A percentile compares a stretch with the other conserved stretches of the same genome.
Conservation (phyloP, 768 basidiomycete genomes). For the Mycena leptocephala region DNA sequence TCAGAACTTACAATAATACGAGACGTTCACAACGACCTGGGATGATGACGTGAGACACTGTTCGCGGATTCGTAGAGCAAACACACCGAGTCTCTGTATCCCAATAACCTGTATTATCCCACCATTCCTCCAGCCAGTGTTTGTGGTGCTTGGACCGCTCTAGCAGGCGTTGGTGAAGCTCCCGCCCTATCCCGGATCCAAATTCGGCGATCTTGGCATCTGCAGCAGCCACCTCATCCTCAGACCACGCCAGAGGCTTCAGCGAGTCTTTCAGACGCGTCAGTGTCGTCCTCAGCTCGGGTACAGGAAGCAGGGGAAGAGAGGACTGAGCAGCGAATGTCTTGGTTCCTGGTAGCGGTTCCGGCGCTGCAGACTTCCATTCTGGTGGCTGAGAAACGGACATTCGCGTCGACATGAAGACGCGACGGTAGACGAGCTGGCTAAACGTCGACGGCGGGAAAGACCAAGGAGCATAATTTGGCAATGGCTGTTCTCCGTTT, state of each 20-base stretch:
- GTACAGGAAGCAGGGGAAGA: constrained; percentile 85
- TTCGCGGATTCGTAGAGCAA: not conserved
- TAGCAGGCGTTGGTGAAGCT: constrained; percentile 78
- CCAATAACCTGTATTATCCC: constrained; percentile 91
- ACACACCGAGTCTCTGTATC: constrained; percentile 88
- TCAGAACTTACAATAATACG: constrained; percentile 85
- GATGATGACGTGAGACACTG: not conserved
- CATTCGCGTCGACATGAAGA: constrained; percentile 30
- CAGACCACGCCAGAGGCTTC: constrained; percentile 78
- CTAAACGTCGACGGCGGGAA: not conserved
- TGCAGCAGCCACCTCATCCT: constrained; percentile 70
- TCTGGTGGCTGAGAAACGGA: constrained; percentile 58
- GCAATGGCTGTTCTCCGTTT: not conserved
- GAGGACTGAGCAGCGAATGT: constrained; percentile 78
- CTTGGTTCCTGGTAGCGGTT: constrained; percentile 63
- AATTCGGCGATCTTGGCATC: constrained; percentile 81
- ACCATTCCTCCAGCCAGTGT: constrained; percentile 96
- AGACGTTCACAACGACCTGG: constrained; percentile 90
- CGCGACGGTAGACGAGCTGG: constrained; percentile 12
- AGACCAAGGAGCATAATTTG: not conserved
- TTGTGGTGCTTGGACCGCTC: constrained; percentile 67
- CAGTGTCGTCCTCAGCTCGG: constrained; percentile 79
- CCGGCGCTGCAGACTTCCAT: constrained; percentile 85
- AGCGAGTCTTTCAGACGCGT: constrained; percentile 38
- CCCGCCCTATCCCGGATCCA: constrained; percentile 60